Evolutionary conservation across 192 early-diverging fungal genomes (phyloP).

Genomic region (Backusella westeae): DNA sequence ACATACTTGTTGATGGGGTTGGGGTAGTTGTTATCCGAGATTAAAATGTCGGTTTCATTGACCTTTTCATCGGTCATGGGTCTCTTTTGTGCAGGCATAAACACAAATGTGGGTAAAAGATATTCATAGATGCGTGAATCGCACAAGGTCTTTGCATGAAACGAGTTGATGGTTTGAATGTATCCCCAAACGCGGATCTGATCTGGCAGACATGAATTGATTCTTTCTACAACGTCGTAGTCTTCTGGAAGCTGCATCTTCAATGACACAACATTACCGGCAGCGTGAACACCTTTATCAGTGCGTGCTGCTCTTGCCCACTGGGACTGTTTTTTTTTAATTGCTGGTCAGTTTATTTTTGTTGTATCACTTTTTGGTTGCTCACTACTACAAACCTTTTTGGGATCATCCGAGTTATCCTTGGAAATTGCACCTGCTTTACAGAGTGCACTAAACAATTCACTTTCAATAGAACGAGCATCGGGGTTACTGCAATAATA

Average conservation of each 20-base stretch:
- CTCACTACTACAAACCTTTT: constrained; percentile 45
- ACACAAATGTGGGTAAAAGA: constrained; percentile 87
- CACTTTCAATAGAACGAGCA: constrained; percentile 84
- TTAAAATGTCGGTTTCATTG: constrained; percentile 24
- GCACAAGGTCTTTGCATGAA: constrained; percentile 90
- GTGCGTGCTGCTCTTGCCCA: constrained; percentile 93
- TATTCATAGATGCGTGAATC: constrained; percentile 98
- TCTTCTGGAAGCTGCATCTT: constrained; percentile 83
- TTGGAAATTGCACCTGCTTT: constrained; percentile 78
- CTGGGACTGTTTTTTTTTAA: constrained; percentile 50
- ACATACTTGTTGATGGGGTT: constrained; percentile 11
- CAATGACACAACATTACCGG: constrained; percentile 89
- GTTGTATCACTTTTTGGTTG: background rate
- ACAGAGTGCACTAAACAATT: constrained; percentile 84
- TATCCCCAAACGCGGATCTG: constrained; percentile 78
- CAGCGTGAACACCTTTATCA: constrained; percentile 98
- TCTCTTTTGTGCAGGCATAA: constrained; percentile 51
- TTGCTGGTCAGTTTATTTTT: background rate
- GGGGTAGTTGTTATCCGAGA: constrained; percentile 2
- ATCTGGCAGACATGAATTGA: constrained; percentile 82
- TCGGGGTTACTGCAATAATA: constrained; percentile 61
- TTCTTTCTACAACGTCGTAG: constrained; percentile 65
- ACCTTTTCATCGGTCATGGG: constrained; percentile 34
- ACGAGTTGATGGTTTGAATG: constrained; percentile 66
- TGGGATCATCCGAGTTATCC: constrained; percentile 82